phyloP scores from a whole-genome alignment of 2,329 filamentous ascomycete species.

The Zalaria obscura region DNA sequence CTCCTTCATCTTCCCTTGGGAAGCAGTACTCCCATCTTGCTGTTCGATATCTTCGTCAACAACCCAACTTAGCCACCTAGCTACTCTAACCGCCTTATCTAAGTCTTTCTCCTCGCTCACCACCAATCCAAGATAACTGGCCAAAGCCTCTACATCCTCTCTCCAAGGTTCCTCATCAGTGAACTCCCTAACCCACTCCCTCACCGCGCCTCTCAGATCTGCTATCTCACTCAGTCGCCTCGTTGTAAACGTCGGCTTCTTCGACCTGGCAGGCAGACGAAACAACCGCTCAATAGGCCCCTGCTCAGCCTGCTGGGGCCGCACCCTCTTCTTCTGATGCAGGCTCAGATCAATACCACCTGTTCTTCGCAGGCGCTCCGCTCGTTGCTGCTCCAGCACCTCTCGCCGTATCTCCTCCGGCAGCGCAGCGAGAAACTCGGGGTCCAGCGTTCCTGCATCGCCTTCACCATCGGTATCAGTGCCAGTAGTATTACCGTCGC shows the following conservation, averaged over 20 bases:
- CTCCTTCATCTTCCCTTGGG: slow-evolving; percentile 1
- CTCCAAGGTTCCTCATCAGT: slow-evolving; percentile 59
- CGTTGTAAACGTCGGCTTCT: slow-evolving; percentile 48
- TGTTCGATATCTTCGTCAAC: slow-evolving; percentile 14
- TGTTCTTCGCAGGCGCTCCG: slow-evolving; percentile 41
- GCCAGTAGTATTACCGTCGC: slow-evolving; percentile 7
- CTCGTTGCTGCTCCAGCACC: slow-evolving; percentile 60
- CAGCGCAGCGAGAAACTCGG: slow-evolving; percentile 66
- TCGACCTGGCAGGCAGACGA: slow-evolving; percentile 33
- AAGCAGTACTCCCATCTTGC: slow-evolving; percentile 4
- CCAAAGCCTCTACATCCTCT: slow-evolving; percentile 63
- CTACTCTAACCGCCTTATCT: slow-evolving; percentile 55
- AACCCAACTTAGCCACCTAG: slow-evolving; percentile 46
- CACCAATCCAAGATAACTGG: slow-evolving; percentile 57
- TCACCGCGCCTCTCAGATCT: slow-evolving; percentile 62
- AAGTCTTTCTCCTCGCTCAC: slow-evolving; percentile 61
- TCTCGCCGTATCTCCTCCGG: slow-evolving; percentile 70
- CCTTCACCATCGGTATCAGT: slow-evolving; percentile 19
- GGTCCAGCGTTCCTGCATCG: slow-evolving; percentile 41
- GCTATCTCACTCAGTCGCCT: slow-evolving; percentile 37
- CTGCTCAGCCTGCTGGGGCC: slow-evolving; percentile 8
- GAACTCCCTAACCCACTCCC: slow-evolving; percentile 64
- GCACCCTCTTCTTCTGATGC: slow-evolving; percentile 11
- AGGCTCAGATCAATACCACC: slow-evolving; percentile 21
- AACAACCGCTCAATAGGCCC: slow-evolving; percentile 22